Evolutionary conservation across 2,329 filamentous ascomycete genomes (phyloP), one percentile per base, ranked within the genome.

Genomic region (Penicillium sp.): DNA sequence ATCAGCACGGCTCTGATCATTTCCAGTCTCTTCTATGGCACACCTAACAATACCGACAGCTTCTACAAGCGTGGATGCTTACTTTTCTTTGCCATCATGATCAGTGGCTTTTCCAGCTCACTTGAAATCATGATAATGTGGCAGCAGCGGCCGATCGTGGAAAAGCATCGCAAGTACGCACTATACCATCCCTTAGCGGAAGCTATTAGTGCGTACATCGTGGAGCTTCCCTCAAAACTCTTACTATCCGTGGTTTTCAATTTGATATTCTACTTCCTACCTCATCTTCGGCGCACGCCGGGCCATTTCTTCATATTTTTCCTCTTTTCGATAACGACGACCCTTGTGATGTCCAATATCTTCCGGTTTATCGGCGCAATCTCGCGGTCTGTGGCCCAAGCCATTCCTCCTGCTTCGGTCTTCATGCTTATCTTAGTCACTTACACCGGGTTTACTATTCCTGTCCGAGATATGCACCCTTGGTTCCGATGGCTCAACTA

Each of bases 161-260:
- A 96, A 72, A 96, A 96, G 71, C 93, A 97, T 67, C 79, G 82
- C 59, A 86, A 89, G 58, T 96, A 96, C 70, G 91, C 91, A 10
- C 81, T 96, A 6, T 96, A 96, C 69, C 93, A 96, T 69, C 91
- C 93, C 0, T 92, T 89, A 2, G 89, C 91, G n/a, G 91, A 97
- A 79, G 90, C 91, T 15, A 83, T 91, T 59, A 86, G 89, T 0
- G 94, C 90, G 7, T 93, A 96, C 86, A 77, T 97, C 39, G 89
- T 86, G 59, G 93, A 97, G 66, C 75, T 96, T 74, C 92, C 93
- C 0, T 89, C 90, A 72, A 96, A 93, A 73, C 74, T 96, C 5
- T 36, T 77, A 15, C 91, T 92, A 63, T 78, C 84, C 1, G 82
- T 94, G 61, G 75, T 84, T 1, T 96, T 96, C 80, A 94, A 96